A percentile compares a stretch with the other conserved stretches of the same genome.
Evolutionary conservation across 768 basidiomycete genomes (phyloP).

Genomic region (Lactarius pseudohatsudake): DNA sequence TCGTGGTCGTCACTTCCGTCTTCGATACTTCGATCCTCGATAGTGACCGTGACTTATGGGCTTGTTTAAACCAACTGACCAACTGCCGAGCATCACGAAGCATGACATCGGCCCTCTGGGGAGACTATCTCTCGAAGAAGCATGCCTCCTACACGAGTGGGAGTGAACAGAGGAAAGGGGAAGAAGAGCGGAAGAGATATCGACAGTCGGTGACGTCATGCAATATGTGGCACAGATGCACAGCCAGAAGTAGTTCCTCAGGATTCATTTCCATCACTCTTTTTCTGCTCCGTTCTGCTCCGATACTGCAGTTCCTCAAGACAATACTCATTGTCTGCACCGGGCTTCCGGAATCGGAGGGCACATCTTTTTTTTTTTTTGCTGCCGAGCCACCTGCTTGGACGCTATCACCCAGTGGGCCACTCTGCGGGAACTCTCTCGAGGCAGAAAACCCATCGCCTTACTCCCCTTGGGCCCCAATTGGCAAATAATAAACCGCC

Average conservation of each 20-base stretch:
- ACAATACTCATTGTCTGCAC: background rate
- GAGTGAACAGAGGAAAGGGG: background rate
- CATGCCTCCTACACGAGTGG: background rate
- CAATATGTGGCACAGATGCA: background rate
- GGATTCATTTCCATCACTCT: background rate
- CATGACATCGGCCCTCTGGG: background rate
- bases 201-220: background rate
- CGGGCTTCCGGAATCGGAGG: background rate
- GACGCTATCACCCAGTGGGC: background rate
- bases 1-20: background rate
- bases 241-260: background rate
- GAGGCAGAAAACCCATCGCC: background rate
- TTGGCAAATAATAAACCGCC: background rate
- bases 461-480: background rate
- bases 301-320: background rate
- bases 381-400: background rate
- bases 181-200: background rate
- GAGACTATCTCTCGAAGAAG: background rate
- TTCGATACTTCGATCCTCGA: background rate
- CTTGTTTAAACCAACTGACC: background rate
- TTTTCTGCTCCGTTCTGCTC: background rate
- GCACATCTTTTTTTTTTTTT: background rate
- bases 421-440: background rate
- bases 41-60: background rate
- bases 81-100: background rate